phyloP scores from a whole-genome alignment of 305 asterid species.

The Caryopteris hybrid region DNA sequence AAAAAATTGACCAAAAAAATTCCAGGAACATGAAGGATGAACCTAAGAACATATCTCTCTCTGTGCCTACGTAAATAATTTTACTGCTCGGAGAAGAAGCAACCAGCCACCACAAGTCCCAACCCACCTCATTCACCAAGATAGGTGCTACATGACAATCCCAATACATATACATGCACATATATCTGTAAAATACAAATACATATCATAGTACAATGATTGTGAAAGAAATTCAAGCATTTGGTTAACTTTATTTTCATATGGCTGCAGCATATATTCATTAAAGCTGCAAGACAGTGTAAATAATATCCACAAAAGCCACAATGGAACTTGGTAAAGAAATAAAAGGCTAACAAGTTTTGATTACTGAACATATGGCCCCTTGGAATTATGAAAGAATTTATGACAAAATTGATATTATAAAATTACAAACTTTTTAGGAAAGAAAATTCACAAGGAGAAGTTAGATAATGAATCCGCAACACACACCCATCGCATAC shows the following conservation, averaged over 20 bases:
- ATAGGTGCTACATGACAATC: neutral
- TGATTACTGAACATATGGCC: no score
- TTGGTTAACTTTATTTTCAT: neutral
- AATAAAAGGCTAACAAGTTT: neutral
- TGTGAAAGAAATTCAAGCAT: neutral
- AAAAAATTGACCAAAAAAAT: neutral
- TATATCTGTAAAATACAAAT: neutral
- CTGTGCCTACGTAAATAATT: neutral
- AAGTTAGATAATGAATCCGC: neutral
- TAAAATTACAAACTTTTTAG: neutral
- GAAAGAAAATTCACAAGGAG: neutral
- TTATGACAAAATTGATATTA: neutral
- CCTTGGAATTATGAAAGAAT: neutral
- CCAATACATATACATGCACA: neutral
- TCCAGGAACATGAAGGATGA: neutral
- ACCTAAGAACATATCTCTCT: neutral
- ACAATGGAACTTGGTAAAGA: neutral
- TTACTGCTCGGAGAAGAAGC: neutral
- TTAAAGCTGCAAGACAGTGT: neutral
- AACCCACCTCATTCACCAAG: neutral
- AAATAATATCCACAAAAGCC: neutral
- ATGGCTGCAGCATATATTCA: neutral
- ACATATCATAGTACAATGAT: neutral
- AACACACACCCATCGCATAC: neutral
- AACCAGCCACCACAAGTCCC: neutral